Evolutionary conservation across 108 stramenopile species (phyloP), one percentile per base, ranked within the genome.

Genomic region (Aurantiochytrium sp.): DNA sequence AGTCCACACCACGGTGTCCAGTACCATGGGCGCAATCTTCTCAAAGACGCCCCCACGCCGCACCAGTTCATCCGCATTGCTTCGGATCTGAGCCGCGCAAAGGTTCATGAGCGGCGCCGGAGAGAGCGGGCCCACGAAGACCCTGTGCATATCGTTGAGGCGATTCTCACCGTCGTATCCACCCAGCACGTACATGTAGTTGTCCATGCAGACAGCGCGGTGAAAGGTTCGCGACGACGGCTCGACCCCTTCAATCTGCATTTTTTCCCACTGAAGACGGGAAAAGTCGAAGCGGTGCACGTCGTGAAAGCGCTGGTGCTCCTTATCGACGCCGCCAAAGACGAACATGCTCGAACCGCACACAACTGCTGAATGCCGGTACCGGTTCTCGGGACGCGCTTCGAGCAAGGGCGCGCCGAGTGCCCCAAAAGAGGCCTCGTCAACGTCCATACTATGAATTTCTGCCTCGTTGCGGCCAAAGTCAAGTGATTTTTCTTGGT

Each of bases 261-360:
- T 45, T 10, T 21, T 6, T 3, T 53, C 51, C 76, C 76, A 83
- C 76, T 83, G 43, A 8, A 83, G 51, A 14, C 5, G 44, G 6
- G 19, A 43, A 23, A 83, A 83, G 25, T 35, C 23, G 12, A 83
- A 83, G 18, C 49, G 12, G 45, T 28, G 4, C 19, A 83, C 49
- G 23, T 83, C 76, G 51, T 83, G 44, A 35, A 83, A 83, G 49
- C 76, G 76, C n/a, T 12, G 45, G 51, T 83, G 76, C 49, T 83
- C 10, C 76, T 83, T 83, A 45, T 83, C 76, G 14, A 83, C 76
- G n/a, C 76, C 76, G 45, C 76, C 76, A 35, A 83, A 83, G 49
- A 83, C 23, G 23, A 83, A 12, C 76, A 83, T 83, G 76, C 12
- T 53, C 6, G 12, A 12, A 45, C 76, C 76, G 51, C 45, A 53